phyloP scores from a whole-genome alignment of 768 basidiomycete species.

The Podaxis carcinomalis region DNA sequence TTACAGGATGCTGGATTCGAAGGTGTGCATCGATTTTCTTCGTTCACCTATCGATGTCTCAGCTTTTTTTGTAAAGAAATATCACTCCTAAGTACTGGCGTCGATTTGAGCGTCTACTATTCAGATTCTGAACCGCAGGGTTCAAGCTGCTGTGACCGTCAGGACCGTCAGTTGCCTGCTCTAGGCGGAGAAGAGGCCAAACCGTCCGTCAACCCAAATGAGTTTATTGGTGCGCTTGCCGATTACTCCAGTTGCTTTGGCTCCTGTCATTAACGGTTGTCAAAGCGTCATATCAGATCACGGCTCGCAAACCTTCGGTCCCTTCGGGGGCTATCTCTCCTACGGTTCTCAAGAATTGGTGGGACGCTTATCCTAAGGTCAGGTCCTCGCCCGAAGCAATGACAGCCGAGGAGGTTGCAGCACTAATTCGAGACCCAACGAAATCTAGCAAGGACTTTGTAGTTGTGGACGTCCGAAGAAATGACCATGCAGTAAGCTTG shows the following conservation, averaged over 20 bases:
- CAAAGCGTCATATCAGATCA: constrained; percentile 44
- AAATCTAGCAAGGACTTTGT: constrained; percentile 22
- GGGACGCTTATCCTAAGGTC: constrained; percentile 48
- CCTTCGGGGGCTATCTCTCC: constrained; percentile 11
- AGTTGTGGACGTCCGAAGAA: constrained; percentile 46
- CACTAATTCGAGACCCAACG: constrained; percentile 22
- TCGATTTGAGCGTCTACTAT: constrained; percentile 38
- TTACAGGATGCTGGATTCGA: constrained; percentile 37
- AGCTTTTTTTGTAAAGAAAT: constrained; percentile 25
- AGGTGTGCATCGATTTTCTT: constrained; percentile 21
- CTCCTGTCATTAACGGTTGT: neutral
- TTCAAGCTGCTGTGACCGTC: constrained; percentile 1
- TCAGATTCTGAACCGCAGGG: neutral
- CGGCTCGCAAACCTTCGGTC: constrained; percentile 31
- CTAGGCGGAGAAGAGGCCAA: constrained; percentile 15
- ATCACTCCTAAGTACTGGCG: constrained; percentile 33
- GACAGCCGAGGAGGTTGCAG: constrained; percentile 33
- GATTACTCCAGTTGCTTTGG: neutral
- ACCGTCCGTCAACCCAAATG: constrained; percentile 32
- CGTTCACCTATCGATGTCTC: neutral
- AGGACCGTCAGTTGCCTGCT: neutral
- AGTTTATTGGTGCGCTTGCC: constrained; percentile 35
- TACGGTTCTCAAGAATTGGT: constrained; percentile 40
- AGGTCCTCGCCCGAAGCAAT: constrained; percentile 27
- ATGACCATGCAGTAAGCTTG: constrained; percentile 39